Evolutionary conservation across 1,284 basidiomycete genomes (phyloP).

Genomic region (Ganoderma lingzhi): DNA sequence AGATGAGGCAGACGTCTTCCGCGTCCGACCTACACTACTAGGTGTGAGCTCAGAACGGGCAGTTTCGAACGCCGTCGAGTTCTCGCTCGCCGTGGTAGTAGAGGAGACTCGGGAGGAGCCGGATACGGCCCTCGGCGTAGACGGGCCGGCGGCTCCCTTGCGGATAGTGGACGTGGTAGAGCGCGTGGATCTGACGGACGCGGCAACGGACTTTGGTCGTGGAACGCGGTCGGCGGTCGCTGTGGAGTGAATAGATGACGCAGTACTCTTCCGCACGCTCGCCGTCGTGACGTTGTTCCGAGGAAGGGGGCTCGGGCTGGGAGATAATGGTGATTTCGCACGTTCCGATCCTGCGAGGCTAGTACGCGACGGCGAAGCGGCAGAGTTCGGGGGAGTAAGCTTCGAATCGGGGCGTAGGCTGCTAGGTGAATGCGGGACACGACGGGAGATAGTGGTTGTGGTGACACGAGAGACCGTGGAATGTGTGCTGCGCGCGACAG

Average conservation of each 20-base stretch:
- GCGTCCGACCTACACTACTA: slow-evolving; percentile 45
- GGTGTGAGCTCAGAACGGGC: slow-evolving; percentile 54
- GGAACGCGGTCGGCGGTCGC: slow-evolving; percentile 29
- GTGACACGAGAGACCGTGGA: slow-evolving; percentile 43
- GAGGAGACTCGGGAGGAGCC: slow-evolving; percentile 53
- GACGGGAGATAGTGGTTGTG: slow-evolving; percentile 39
- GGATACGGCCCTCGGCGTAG: slow-evolving; percentile 41
- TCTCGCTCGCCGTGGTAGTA: slow-evolving; percentile 52
- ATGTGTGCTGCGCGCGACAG: slow-evolving; percentile 52
- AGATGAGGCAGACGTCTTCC: slow-evolving; percentile 53
- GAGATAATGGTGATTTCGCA: slow-evolving; percentile 27
- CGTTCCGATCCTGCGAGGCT: slow-evolving; percentile 29
- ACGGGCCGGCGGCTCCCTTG: slow-evolving; percentile 38
- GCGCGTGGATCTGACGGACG: slow-evolving; percentile 45
- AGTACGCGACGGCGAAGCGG: slow-evolving; percentile 34
- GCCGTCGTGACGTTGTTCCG: slow-evolving; percentile 32
- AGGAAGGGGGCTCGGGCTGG: slow-evolving; percentile 24
- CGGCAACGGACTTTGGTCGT: slow-evolving; percentile 45
- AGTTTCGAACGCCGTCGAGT: slow-evolving; percentile 63
- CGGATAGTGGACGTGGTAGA: slow-evolving; percentile 52
- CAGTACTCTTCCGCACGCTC: slow-evolving; percentile 30
- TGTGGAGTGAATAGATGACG: slow-evolving; percentile 27
- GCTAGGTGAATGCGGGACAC: slow-evolving; percentile 35
- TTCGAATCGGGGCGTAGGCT: slow-evolving; percentile 69
- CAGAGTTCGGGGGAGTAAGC: slow-evolving; percentile 53